These are phyloP conservation scores for Umbellularia californica DNA, from an alignment of 164 flowering plant genomes.

Conservation along the genomic window DNA sequence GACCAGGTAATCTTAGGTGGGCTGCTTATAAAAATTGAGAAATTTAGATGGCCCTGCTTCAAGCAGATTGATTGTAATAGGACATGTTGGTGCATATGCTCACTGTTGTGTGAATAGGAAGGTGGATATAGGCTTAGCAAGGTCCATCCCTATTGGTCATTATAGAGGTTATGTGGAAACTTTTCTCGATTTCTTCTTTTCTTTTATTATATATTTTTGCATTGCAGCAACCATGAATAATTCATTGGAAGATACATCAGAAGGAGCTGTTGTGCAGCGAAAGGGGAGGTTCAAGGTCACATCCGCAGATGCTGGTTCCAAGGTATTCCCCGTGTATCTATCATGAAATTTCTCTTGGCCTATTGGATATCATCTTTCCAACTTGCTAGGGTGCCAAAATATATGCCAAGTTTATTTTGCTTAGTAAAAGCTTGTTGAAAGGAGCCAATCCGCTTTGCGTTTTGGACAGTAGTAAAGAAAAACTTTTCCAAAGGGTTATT, in stretches of 20 bases:
- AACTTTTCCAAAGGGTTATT: not conserved
- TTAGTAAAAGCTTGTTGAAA: not conserved
- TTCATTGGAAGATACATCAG: constrained; percentile 65
- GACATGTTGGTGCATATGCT: not conserved
- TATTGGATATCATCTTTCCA: not conserved
- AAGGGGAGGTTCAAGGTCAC: constrained; percentile 92
- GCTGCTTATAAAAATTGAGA: not conserved
- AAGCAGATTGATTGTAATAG: not conserved
- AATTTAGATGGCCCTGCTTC: too few relatives aligned
- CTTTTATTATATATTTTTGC: not conserved
- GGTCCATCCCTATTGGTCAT: not conserved
- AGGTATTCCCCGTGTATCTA: constrained; percentile 31
- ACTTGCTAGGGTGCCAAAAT: not conserved
- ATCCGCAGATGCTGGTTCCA: constrained; percentile 54
- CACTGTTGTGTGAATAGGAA: not conserved
- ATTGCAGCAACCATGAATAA: constrained; percentile 6
- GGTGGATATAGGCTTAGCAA: not conserved
- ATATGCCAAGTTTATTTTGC: not conserved
- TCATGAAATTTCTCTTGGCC: not conserved
- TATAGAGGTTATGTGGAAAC: not conserved
- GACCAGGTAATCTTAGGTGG: not conserved
- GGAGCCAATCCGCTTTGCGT: not conserved
- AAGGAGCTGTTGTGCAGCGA: constrained; percentile 67
- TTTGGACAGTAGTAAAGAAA: not conserved
- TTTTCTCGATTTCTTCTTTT: too few relatives aligned